These are phyloP conservation scores for Aspergillus calidoustus DNA, from an alignment of 2,329 filamentous ascomycete genomes.

Conservation along the genomic window DNA sequence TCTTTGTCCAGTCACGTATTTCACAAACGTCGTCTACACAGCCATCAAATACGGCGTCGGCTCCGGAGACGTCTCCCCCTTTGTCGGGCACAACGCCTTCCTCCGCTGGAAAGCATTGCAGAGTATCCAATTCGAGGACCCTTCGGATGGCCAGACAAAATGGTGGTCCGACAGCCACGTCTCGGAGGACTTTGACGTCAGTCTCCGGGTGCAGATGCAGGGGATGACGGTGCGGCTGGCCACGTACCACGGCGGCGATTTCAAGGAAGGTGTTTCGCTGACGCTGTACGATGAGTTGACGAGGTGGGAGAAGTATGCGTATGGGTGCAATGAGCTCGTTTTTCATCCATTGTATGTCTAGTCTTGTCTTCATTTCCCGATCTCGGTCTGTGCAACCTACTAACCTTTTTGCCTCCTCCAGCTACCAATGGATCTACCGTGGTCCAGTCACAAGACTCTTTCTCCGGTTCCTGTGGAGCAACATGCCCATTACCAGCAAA, in stretches of 20 bases:
- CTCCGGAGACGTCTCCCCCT: slow-evolving; percentile 73
- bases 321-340: slow-evolving; percentile 61
- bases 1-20: slow-evolving; percentile 57
- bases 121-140: slow-evolving; percentile 21
- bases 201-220: slow-evolving; percentile 69
- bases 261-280: slow-evolving; percentile 80
- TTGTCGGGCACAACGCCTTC: slow-evolving; percentile 79
- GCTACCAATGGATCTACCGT: slow-evolving; percentile 50
- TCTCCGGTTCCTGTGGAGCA: slow-evolving; percentile 72
- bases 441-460: slow-evolving; percentile 83
- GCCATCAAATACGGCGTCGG: slow-evolving; percentile 72
- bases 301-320: slow-evolving; percentile 80
- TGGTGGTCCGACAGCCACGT: slow-evolving; percentile 79
- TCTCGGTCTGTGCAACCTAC: not conserved
- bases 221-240: slow-evolving; percentile 72
- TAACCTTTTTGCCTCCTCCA: not conserved
- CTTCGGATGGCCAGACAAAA: slow-evolving; percentile 61
- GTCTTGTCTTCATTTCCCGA: not conserved
- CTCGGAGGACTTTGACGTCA: slow-evolving; percentile 79
- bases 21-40: slow-evolving; percentile 77
- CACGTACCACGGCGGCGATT: slow-evolving; percentile 70
- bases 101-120: slow-evolving; percentile 61
- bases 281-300: slow-evolving; percentile 85
- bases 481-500: slow-evolving; percentile 64
- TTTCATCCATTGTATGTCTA: slow-evolving; percentile 68